Conservation (phyloP, 2,329 filamentous ascomycete species). For the Beauveria sp. region DNA sequence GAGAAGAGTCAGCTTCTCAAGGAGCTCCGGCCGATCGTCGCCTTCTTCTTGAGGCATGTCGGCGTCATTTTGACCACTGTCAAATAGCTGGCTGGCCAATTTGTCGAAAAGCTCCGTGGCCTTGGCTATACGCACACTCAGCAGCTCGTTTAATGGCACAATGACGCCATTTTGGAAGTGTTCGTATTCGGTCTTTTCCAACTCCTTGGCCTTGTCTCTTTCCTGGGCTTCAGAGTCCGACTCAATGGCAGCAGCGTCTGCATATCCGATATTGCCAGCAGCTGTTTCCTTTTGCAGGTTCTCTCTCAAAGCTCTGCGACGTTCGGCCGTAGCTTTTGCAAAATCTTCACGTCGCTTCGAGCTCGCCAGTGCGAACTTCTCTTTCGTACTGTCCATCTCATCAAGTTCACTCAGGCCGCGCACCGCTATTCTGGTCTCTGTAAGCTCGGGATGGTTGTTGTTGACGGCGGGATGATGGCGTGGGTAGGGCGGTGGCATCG, state of each 20-base stretch:
- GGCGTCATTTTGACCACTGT: slow-evolving; percentile 54
- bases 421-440: slow-evolving; percentile 65
- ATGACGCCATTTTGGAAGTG: slow-evolving; percentile 75
- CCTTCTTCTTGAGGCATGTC: slow-evolving; percentile 91
- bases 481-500: slow-evolving; percentile 87
- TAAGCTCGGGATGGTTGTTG: slow-evolving; percentile 88
- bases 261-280: slow-evolving; percentile 71
- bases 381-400: slow-evolving; percentile 63
- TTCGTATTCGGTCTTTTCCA: slow-evolving; percentile 75
- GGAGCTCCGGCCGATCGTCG: slow-evolving; percentile 84
- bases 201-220: slow-evolving; percentile 59
- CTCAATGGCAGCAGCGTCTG: slow-evolving; percentile 75
- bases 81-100: slow-evolving; percentile 63
- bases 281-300: slow-evolving; percentile 75
- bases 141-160: slow-evolving; percentile 72
- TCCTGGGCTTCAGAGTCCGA: slow-evolving; percentile 67
- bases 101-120: slow-evolving; percentile 73
- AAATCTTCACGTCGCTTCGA: slow-evolving; percentile 52
- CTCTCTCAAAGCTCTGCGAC: slow-evolving; percentile 57
- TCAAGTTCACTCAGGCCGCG: slow-evolving; percentile 65
- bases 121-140: slow-evolving; percentile 66
- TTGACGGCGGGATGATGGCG: slow-evolving; percentile 93
- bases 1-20: slow-evolving; percentile 88
- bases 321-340: slow-evolving; percentile 38
- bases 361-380: slow-evolving; percentile 48